phyloP scores from a whole-genome alignment of 208 protist genomes.

The Leishmania braziliensis region DNA sequence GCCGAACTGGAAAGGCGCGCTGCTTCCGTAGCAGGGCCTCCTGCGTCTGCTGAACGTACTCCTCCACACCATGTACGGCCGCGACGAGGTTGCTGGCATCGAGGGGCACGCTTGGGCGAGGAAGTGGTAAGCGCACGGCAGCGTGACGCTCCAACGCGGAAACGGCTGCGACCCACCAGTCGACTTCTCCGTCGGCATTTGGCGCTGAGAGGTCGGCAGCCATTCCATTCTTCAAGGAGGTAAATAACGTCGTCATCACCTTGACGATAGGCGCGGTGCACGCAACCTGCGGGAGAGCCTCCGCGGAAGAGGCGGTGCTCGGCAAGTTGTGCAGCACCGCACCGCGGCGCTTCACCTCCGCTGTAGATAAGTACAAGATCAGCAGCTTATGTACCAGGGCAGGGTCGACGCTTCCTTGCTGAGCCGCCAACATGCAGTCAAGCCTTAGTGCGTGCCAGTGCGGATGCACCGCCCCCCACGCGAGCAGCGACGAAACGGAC shows the following conservation, averaged over 20 bases:
- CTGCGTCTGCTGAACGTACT: conserved; percentile 36
- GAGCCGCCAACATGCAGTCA: conserved; percentile 52
- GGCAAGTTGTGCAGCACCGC: conserved; percentile 86
- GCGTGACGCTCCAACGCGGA: conserved; percentile 16
- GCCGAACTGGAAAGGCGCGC: conserved; percentile 56
- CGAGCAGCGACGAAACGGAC: conserved; percentile 73
- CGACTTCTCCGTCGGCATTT: neutral
- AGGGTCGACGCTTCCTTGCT: conserved; percentile 39
- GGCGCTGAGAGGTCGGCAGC: neutral
- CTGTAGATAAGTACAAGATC: conserved; percentile 49
- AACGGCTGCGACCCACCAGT: neutral
- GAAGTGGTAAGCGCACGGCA: conserved; percentile 34
- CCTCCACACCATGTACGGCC: conserved; percentile 61
- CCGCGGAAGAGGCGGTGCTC: conserved; percentile 32
- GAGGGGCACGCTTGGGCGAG: conserved; percentile 32
- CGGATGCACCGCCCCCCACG: conserved; percentile 68
- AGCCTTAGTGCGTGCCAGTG: conserved; percentile 48
- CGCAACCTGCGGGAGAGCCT: conserved; percentile 17
- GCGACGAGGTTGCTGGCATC: conserved; percentile 54
- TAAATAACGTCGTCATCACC: conserved; percentile 29
- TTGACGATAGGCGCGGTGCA: conserved; percentile 35
- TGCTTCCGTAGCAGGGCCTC: conserved; percentile 37
- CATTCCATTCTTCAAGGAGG: neutral
- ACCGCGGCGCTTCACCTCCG: conserved; percentile 62
- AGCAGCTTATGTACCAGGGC: conserved; percentile 55